Percentiles rank a stretch among this genome's conserved stretches.
These are phyloP conservation scores for Ballota nigra DNA, from an alignment of 257 asterid species.

Conservation along the genomic window DNA sequence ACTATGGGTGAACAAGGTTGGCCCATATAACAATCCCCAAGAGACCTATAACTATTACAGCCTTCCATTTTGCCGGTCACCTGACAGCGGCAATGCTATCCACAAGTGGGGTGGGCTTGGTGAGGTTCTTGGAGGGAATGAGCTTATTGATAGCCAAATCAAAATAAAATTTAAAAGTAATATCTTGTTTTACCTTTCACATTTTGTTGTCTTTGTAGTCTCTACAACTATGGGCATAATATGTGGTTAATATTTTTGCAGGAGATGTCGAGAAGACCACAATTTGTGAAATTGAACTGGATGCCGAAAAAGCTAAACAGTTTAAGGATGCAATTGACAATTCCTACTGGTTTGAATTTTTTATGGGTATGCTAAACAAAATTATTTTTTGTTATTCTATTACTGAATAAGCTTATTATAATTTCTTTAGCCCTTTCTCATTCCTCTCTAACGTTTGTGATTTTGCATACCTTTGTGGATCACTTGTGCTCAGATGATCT, in stretches of 20 bases:
- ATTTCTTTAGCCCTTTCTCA: background rate
- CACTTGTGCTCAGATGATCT: slow-evolving; percentile 72
- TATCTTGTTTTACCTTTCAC: slow-evolving; percentile 6
- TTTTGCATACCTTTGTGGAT: slow-evolving; percentile 24
- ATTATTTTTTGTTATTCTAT: background rate
- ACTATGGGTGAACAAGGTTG: slow-evolving; percentile 97
- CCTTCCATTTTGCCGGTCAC: slow-evolving; percentile 87
- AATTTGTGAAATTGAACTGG: slow-evolving; percentile 62
- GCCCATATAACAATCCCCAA: slow-evolving; percentile 96
- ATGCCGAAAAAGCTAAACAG: slow-evolving; percentile 51
- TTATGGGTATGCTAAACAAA: slow-evolving; percentile 45
- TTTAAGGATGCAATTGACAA: slow-evolving; percentile 68
- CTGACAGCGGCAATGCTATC: slow-evolving; percentile 45
- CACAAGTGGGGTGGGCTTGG: slow-evolving; percentile 99
- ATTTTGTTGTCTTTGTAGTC: background rate
- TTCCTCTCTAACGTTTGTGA: slow-evolving; percentile 33
- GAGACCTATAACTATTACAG: slow-evolving; percentile 94
- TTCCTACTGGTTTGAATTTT: slow-evolving; percentile 72
- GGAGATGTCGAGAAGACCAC: slow-evolving; percentile 55
- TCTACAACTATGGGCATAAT: background rate
- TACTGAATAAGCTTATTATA: background rate
- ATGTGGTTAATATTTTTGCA: slow-evolving; percentile 28
- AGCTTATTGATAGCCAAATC: slow-evolving; percentile 89
- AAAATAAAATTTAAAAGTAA: slow-evolving; percentile 81
- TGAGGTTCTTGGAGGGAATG: slow-evolving; percentile 98